Conservation (phyloP, 202 grass and related monocot species). For the Schoenoplectus tabernaemontani region DNA sequence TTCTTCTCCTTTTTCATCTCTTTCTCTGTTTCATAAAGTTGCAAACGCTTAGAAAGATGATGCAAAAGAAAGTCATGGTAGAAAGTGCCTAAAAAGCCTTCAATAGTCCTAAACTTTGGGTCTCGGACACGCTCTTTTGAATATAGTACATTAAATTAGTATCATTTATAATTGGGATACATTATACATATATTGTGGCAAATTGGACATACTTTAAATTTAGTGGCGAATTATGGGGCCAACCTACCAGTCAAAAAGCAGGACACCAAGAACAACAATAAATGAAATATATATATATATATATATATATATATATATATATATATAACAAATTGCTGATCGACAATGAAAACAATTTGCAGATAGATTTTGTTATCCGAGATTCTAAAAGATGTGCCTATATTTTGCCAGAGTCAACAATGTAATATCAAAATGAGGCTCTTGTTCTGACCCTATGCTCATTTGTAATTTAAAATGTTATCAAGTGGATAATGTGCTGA, state of each 20-base stretch:
- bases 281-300: no score
- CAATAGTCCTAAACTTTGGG: not conserved
- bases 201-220: no score
- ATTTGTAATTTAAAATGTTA: no score
- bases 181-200: no score
- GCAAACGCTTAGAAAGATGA: not conserved
- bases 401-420: not conserved
- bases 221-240: not conserved
- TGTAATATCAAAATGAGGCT: not conserved
- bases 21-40: slow-evolving; percentile 22
- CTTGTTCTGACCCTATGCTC: not conserved
- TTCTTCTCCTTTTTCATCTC: not conserved
- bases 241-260: not conserved
- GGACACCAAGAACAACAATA: not conserved
- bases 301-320: not conserved
- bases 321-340: not conserved
- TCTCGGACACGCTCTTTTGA: not conserved
- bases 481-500: no score
- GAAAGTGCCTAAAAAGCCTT: slow-evolving; percentile 10
- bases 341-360: not conserved
- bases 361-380: not conserved
- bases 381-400: not conserved
- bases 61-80: not conserved
- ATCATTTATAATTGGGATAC: not conserved
- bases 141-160: no score